Evolutionary conservation across 2,329 filamentous ascomycete species (phyloP).

Genomic region (Pyricularia sp.): DNA sequence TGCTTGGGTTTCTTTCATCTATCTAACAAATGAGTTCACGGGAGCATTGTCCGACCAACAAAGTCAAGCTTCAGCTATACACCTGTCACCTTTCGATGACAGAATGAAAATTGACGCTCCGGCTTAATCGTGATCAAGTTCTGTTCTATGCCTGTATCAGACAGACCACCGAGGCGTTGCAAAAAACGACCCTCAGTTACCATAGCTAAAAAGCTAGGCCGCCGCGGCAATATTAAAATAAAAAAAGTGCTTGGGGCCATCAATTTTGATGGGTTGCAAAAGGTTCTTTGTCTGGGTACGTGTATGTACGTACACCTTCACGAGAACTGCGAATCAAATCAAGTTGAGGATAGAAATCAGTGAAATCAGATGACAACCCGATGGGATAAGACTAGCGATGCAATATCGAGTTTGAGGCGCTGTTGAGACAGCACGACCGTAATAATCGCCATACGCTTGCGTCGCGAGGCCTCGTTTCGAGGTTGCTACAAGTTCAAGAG

Average conservation of each 20-base stretch:
- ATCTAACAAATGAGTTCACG: not conserved
- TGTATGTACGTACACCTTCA: no score
- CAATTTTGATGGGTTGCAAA: not conserved
- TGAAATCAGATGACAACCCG: not conserved
- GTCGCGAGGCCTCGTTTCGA: not conserved
- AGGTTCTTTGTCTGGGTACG: not conserved
- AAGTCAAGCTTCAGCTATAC: constrained; percentile 96
- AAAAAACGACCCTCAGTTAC: constrained; percentile 52
- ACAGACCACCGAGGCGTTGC: constrained; percentile 77
- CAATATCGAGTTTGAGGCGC: not conserved
- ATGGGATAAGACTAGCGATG: not conserved
- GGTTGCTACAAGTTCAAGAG: not conserved
- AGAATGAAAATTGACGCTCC: constrained; percentile 86
- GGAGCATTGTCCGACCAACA: constrained; percentile 66
- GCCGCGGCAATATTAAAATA: no score
- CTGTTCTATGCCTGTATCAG: constrained; percentile 67
- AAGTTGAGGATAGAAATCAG: not conserved
- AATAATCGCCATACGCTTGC: not conserved
- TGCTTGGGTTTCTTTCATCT: not conserved
- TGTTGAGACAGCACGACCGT: not conserved
- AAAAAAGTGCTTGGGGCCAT: constrained; percentile 8
- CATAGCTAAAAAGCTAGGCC: constrained; percentile 39
- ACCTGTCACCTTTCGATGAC: constrained; percentile 66
- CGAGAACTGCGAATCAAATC: not conserved
- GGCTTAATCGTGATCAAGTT: constrained; percentile 90